phyloP scores from a whole-genome alignment of 306 rosid species.

The Dryas drummondii region DNA sequence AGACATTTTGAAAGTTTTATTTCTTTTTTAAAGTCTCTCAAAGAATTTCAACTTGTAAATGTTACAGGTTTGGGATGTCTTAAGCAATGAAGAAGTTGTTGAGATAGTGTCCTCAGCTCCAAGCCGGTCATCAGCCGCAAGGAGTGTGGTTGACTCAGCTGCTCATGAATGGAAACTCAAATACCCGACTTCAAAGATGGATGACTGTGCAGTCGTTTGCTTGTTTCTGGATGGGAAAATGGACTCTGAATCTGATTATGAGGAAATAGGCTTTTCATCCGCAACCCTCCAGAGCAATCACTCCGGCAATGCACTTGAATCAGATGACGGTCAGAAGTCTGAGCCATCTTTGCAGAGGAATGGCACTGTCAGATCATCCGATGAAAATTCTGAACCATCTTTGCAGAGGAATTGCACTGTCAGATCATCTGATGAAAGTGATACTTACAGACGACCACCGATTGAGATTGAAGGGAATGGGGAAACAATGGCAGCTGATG shows the following conservation, averaged over 20 bases:
- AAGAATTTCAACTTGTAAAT: not conserved
- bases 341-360: constrained; percentile 86
- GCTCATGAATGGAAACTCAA: constrained; percentile 86
- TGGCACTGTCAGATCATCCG: constrained; percentile 77
- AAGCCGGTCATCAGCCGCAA: constrained; percentile 69
- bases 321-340: constrained; percentile 75
- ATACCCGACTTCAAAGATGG: constrained; percentile 96
- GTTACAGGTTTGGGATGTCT: constrained; percentile 90
- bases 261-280: constrained; percentile 82
- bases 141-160: constrained; percentile 77
- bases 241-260: constrained; percentile 92
- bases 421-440: constrained; percentile 77
- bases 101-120: constrained; percentile 77
- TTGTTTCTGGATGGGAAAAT: constrained; percentile 84
- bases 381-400: constrained; percentile 76
- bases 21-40: not conserved
- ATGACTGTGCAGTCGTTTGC: constrained; percentile 95
- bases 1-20: not conserved
- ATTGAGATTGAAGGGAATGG: constrained; percentile 46
- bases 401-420: constrained; percentile 77
- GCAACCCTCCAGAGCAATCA: constrained; percentile 87
- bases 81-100: constrained; percentile 94
- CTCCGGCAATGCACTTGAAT: constrained; percentile 76
- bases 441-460: constrained; percentile 38
- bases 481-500: constrained; percentile 58